A percentile compares a stretch with the other conserved stretches of the same genome.
phyloP scores from a whole-genome alignment of 805 yeast species.

The Lachancea dasiensis region DNA sequence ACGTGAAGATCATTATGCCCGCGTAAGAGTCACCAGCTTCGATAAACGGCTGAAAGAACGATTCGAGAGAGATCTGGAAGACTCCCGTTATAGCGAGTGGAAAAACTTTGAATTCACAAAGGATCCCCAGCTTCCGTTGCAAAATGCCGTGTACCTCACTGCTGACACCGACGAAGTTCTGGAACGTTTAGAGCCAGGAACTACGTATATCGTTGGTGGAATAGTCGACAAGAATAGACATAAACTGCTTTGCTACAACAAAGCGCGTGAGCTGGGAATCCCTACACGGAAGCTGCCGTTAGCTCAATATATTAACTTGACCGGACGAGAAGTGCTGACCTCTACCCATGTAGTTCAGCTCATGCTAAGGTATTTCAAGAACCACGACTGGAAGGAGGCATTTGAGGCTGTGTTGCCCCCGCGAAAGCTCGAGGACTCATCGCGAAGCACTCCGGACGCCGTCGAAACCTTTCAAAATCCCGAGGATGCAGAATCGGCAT shows the following conservation, averaged over 20 bases:
- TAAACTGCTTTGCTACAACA: conserved; percentile 70
- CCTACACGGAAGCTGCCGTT: conserved; percentile 78
- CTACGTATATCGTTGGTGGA: conserved; percentile 87
- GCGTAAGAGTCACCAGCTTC: conserved; percentile 58
- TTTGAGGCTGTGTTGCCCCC: conserved; percentile 84
- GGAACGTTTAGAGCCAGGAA: conserved; percentile 55
- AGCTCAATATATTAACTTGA: conserved; percentile 71
- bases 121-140: conserved; percentile 32
- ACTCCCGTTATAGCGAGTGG: conserved; percentile 61
- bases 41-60: conserved; percentile 58
- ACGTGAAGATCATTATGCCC: conserved; percentile 50
- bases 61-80: conserved; percentile 54
- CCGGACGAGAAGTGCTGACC: conserved; percentile 85
- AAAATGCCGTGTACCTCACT: conserved; percentile 60
- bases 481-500: background rate
- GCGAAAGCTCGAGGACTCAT: conserved; percentile 49
- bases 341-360: conserved; percentile 94
- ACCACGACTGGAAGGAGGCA: conserved; percentile 76
- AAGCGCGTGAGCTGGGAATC: conserved; percentile 70
- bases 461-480: background rate
- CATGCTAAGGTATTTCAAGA: conserved; percentile 72
- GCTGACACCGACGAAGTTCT: conserved; percentile 80
- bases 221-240: conserved; percentile 93
- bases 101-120: conserved; percentile 49
- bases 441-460: no score